These are phyloP conservation scores for Microglena sp. DNA, from an alignment of 139 green algal genomes.

Conservation along the genomic window DNA sequence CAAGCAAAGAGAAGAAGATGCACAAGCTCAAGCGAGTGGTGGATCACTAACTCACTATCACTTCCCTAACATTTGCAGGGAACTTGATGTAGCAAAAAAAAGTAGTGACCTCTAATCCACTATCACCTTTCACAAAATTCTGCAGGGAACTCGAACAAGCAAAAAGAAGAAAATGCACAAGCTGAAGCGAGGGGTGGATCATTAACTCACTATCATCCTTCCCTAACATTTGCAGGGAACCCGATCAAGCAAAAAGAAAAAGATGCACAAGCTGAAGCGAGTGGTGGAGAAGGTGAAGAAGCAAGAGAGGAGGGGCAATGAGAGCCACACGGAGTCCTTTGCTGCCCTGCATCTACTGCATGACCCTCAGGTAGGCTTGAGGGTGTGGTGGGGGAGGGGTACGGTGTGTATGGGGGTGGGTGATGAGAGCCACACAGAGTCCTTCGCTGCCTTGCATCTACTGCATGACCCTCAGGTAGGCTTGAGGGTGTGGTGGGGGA, in stretches of 20 bases:
- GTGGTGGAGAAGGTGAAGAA: constrained; percentile 73
- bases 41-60: too few species aligned
- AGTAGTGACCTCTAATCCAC: too few species aligned
- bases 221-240: constrained; percentile 56
- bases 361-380: constrained; percentile 68
- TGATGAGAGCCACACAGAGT: constrained; percentile 30
- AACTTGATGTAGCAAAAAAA: too few species aligned
- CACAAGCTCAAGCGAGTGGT: constrained; percentile 87
- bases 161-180: constrained; percentile 54
- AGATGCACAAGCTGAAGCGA: constrained; percentile 86
- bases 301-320: too few species aligned
- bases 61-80: too few species aligned
- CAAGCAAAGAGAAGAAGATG: constrained; percentile 90
- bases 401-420: too few species aligned
- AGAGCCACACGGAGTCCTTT: constrained; percentile 54
- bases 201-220: neutral
- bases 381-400: constrained; percentile 5
- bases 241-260: constrained; percentile 80
- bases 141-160: constrained; percentile 63
- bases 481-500: neutral
- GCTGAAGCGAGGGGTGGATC: neutral
- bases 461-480: constrained; percentile 85
- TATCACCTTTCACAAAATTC: constrained; percentile 1
- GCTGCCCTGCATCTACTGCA: constrained; percentile 92
- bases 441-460: constrained; percentile 91